phyloP scores from a whole-genome alignment of 805 yeast genomes.

The Candida boleticola region DNA sequence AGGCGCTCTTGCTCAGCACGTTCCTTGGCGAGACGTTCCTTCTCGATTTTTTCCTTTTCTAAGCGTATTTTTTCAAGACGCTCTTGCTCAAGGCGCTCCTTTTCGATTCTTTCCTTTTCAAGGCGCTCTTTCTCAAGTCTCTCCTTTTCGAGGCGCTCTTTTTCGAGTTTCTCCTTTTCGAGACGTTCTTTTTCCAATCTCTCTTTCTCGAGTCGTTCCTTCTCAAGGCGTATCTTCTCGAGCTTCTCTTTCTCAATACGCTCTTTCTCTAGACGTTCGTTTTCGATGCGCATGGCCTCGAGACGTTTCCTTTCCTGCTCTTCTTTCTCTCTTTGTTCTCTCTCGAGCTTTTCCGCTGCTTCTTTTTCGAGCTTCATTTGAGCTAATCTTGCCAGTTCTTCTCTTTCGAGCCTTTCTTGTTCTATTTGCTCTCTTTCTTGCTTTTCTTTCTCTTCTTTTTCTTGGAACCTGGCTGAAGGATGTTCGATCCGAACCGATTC shows the following conservation, averaged over 20 bases:
- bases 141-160: slow-evolving; percentile 3
- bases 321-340: neutral
- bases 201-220: neutral
- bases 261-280: neutral
- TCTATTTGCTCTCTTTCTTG: slow-evolving; percentile 22
- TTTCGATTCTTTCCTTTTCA: slow-evolving; percentile 1
- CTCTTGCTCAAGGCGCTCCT: slow-evolving; percentile 1
- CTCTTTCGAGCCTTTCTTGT: slow-evolving; percentile 10
- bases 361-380: neutral
- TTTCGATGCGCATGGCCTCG: neutral
- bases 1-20: neutral
- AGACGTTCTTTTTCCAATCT: slow-evolving; percentile 12
- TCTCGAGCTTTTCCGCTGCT: neutral
- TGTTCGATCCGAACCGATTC: slow-evolving; percentile 11
- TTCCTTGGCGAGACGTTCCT: neutral
- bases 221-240: neutral
- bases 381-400: neutral
- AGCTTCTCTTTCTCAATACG: neutral
- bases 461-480: slow-evolving; percentile 4
- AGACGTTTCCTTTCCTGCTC: neutral
- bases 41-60: neutral
- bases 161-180: slow-evolving; percentile 2
- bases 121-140: slow-evolving; percentile 1
- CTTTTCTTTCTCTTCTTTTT: slow-evolving; percentile 1
- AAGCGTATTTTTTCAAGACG: neutral